Percentiles rank a stretch among this genome's conserved stretches.
Evolutionary conservation across 495 filamentous ascomycete species (phyloP).

Genomic region (Xylaria intraflava): DNA sequence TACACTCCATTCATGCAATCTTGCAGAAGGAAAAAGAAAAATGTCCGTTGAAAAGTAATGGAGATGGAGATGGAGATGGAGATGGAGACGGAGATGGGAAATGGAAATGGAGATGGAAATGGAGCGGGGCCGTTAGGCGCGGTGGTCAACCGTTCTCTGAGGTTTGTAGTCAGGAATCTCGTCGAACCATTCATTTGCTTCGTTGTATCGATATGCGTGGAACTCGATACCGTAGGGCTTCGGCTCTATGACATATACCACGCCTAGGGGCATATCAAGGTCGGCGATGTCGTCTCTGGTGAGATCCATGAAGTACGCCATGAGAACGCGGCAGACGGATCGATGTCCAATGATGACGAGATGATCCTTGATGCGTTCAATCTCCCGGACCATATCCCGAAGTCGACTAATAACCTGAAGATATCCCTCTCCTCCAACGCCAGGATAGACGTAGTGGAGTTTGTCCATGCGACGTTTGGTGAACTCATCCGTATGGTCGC

Average conservation of each 20-base stretch:
- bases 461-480: conserved; percentile 69
- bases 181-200: conserved; percentile 69
- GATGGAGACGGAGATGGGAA: too few relatives aligned
- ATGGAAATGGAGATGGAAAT: too few relatives aligned
- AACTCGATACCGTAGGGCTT: conserved; percentile 98
- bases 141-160: conserved; percentile 45
- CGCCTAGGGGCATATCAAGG: conserved; percentile 84
- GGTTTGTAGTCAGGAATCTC: conserved; percentile 71
- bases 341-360: conserved; percentile 86
- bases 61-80: too few relatives aligned
- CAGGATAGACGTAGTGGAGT: conserved; percentile 88
- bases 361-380: conserved; percentile 94
- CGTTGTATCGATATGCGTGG: conserved; percentile 85
- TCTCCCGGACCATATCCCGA: conserved; percentile 91
- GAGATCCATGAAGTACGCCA: conserved; percentile 93
- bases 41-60: too few relatives aligned
- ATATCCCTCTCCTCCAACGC: conserved; percentile 91
- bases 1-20: conserved; percentile 3
- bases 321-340: conserved; percentile 79
- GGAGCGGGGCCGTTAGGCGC: conserved; percentile 14
- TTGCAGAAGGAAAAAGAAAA: background rate
- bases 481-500: conserved; percentile 70
- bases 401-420: conserved; percentile 94
- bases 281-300: conserved; percentile 85
- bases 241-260: conserved; percentile 88